phyloP scores from a whole-genome alignment of 176 grass and related monocot species.

The Cenchrus americanus region DNA sequence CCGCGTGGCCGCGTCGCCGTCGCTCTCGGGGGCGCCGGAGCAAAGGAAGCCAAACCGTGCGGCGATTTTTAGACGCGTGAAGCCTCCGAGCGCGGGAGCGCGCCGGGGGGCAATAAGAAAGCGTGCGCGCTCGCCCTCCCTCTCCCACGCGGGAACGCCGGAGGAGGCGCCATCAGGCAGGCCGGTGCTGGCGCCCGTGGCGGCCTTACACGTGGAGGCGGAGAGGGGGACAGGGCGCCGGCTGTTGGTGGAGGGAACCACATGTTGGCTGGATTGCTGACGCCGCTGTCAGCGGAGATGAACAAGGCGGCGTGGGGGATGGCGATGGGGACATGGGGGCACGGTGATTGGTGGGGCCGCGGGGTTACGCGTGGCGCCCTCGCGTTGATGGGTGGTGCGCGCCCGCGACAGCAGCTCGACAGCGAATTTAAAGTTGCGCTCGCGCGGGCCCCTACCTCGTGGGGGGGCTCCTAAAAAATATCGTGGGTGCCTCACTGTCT shows the following conservation, averaged over 20 bases:
- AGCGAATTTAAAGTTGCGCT: not conserved
- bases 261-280: not conserved
- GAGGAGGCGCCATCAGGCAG: not conserved
- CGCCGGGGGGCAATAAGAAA: slow-evolving; percentile 17
- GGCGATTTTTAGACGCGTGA: not conserved
- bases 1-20: slow-evolving; percentile 43
- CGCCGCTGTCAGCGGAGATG: slow-evolving; percentile 8
- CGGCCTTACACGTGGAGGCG: slow-evolving; percentile 34
- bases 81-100: not conserved
- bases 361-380: slow-evolving; percentile 19
- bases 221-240: not conserved
- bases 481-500: not conserved
- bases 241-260: slow-evolving; percentile 1
- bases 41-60: slow-evolving; percentile 1
- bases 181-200: not conserved
- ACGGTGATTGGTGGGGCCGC: not conserved
- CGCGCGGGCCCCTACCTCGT: not conserved
- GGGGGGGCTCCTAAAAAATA: slow-evolving; percentile 25
- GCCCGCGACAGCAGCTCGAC: slow-evolving; percentile 30
- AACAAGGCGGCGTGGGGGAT: not conserved
- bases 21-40: not conserved
- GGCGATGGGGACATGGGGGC: not conserved
- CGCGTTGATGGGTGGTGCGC: not conserved
- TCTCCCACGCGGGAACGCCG: not conserved
- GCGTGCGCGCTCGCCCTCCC: not conserved